phyloP scores from a whole-genome alignment of 192 early-diverging fungal species.

The Coemansia sp. region DNA sequence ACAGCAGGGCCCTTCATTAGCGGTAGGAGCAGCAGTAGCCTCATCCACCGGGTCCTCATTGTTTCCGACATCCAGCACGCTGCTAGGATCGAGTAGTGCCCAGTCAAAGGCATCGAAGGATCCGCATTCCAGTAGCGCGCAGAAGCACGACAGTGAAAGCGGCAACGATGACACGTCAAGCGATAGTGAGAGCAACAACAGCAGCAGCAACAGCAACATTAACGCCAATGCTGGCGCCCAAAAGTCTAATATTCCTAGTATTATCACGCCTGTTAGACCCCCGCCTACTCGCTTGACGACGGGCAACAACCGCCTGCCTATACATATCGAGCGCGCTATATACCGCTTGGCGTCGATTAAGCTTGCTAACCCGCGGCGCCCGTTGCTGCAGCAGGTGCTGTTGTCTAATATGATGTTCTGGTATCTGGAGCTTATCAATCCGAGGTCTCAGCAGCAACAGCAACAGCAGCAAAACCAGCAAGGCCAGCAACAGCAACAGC shows the following conservation, averaged over 20 bases:
- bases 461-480: conserved; percentile 17
- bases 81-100: neutral
- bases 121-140: neutral
- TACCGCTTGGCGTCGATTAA: conserved; percentile 74
- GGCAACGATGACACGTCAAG: conserved; percentile 17
- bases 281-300: conserved; percentile 43
- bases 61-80: neutral
- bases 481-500: conserved; percentile 12
- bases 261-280: conserved; percentile 47
- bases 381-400: conserved; percentile 71
- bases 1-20: conserved; percentile 14
- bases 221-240: conserved; percentile 10
- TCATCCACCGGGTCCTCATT: neutral
- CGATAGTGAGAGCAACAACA: conserved; percentile 10
- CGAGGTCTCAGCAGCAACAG: conserved; percentile 40
- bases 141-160: conserved; percentile 3
- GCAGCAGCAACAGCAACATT: conserved; percentile 11
- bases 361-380: conserved; percentile 72
- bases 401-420: conserved; percentile 83
- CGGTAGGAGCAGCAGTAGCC: conserved; percentile 1
- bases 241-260: conserved; percentile 54
- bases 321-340: conserved; percentile 76
- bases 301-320: conserved; percentile 59
- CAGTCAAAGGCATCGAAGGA: neutral
- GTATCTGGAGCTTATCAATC: conserved; percentile 73